These are phyloP conservation scores for Lathyrus aphaca DNA, from an alignment of 306 rosid species.

Conservation along the genomic window DNA sequence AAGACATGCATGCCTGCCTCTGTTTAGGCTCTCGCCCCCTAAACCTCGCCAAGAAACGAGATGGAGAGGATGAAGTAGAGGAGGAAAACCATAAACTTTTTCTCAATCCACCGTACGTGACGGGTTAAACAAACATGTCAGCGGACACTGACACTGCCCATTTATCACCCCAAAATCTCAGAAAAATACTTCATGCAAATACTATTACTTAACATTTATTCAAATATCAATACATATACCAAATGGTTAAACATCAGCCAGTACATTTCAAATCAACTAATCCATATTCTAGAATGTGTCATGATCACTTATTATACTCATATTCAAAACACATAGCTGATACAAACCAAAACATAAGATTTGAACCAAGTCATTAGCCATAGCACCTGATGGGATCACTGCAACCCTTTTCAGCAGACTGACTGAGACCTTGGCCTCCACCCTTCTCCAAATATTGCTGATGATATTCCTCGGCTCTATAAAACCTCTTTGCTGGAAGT, in stretches of 20 bases:
- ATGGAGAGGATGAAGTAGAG: too few species aligned
- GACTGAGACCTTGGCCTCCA: conserved; percentile 60
- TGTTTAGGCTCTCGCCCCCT: too few species aligned
- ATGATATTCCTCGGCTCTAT: conserved; percentile 91
- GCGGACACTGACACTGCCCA: too few species aligned
- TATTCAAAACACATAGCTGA: conserved; percentile 6
- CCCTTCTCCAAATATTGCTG: conserved; percentile 93
- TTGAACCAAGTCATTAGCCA: conserved; percentile 50
- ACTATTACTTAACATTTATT: neutral
- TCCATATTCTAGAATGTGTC: neutral
- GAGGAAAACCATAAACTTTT: too few species aligned
- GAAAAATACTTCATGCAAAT: too few species aligned
- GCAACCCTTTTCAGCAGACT: conserved; percentile 81
- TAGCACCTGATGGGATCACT: conserved; percentile 85
- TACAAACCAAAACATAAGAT: neutral
- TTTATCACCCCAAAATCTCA: too few species aligned
- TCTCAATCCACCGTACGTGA: too few species aligned
- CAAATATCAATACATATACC: neutral
- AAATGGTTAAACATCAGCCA: neutral
- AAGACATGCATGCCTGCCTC: too few species aligned
- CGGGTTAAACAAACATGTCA: too few species aligned
- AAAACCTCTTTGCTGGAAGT: conserved; percentile 80
- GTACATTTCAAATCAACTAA: neutral
- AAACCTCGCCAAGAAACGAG: too few species aligned
- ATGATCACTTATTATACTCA: neutral